Percentiles rank a stretch among this genome's conserved stretches.
Evolutionary conservation across 164 flowering plant genomes (phyloP).

Genomic region (Tetrastigma voinierianum): DNA sequence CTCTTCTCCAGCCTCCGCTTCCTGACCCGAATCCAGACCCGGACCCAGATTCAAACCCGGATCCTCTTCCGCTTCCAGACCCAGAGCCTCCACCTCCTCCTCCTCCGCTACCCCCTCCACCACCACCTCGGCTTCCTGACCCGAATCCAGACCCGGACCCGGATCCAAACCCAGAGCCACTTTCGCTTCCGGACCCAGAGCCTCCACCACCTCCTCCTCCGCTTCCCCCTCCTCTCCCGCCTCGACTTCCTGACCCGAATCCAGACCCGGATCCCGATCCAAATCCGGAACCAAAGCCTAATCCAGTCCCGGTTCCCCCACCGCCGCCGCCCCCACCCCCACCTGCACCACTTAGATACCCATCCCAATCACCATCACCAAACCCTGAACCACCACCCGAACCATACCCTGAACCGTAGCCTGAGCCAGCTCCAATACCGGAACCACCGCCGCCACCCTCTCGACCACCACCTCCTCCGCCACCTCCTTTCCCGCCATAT

Average conservation of each 20-base stretch:
- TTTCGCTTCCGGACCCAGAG: neutral
- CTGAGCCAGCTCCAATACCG: constrained; percentile 1
- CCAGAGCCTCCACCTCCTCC: constrained; percentile 3
- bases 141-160: constrained; percentile 1
- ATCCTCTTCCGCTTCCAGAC: neutral
- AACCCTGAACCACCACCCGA: constrained; percentile 21
- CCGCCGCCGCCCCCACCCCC: constrained; percentile 13
- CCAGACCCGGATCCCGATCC: constrained; percentile 26
- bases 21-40: too few relatives aligned
- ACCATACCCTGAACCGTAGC: constrained; percentile 13
- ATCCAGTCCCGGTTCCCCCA: constrained; percentile 1
- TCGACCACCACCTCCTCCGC: constrained; percentile 12
- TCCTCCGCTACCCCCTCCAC: neutral
- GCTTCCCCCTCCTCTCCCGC: constrained; percentile 10
- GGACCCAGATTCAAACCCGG: too few relatives aligned
- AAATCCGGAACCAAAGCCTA: constrained; percentile 19
- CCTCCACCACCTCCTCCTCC: constrained; percentile 20
- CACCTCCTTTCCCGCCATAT: neutral
- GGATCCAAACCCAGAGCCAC: constrained; percentile 8
- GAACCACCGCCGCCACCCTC: constrained; percentile 19
- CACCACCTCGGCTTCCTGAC: neutral
- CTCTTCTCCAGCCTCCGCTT: too few relatives aligned
- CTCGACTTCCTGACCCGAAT: constrained; percentile 14
- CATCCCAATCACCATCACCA: constrained; percentile 17
- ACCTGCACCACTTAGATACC: constrained; percentile 8